Percentiles rank a stretch among this genome's conserved stretches.
These are phyloP conservation scores for Leccinum broughii DNA, from an alignment of 768 basidiomycete species.

Conservation along the genomic window DNA sequence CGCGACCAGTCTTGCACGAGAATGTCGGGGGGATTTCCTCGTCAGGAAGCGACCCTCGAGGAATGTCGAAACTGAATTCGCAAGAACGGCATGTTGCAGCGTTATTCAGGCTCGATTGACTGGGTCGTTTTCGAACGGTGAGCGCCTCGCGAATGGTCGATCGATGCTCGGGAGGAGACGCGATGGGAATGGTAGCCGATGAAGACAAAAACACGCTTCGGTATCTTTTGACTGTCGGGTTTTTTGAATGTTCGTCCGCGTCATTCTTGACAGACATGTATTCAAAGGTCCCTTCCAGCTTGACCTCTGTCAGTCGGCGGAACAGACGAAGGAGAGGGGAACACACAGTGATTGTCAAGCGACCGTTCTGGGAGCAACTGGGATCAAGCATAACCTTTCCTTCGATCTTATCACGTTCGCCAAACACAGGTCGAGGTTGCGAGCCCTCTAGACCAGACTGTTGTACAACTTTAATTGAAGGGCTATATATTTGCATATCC, in stretches of 20 bases:
- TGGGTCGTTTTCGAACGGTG: constrained; percentile 48
- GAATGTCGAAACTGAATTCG: constrained; percentile 58
- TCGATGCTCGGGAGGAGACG: constrained; percentile 25
- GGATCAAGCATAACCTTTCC: constrained; percentile 62
- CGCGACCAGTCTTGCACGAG: constrained; percentile 37
- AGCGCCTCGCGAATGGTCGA: constrained; percentile 33
- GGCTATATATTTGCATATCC: constrained; percentile 62
- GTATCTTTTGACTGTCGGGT: constrained; percentile 23
- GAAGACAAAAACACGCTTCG: constrained; percentile 54
- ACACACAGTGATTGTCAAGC: constrained; percentile 55
- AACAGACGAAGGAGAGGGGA: background rate
- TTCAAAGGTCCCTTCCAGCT: constrained; percentile 63
- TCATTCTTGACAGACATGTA: constrained; percentile 37
- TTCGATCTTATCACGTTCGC: constrained; percentile 57
- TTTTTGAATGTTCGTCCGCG: constrained; percentile 19
- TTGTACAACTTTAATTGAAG: constrained; percentile 53
- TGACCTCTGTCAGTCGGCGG: constrained; percentile 28
- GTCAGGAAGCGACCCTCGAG: constrained; percentile 45
- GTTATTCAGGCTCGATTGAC: constrained; percentile 40
- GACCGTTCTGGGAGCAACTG: constrained; percentile 52
- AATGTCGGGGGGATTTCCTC: constrained; percentile 68
- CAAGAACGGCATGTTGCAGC: constrained; percentile 30
- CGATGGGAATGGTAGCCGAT: constrained; percentile 44
- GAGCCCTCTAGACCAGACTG: constrained; percentile 25
- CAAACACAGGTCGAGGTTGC: constrained; percentile 51